These are phyloP conservation scores for Cyclostephanos invisitatus DNA, from an alignment of 108 stramenopile species.

Conservation along the genomic window DNA sequence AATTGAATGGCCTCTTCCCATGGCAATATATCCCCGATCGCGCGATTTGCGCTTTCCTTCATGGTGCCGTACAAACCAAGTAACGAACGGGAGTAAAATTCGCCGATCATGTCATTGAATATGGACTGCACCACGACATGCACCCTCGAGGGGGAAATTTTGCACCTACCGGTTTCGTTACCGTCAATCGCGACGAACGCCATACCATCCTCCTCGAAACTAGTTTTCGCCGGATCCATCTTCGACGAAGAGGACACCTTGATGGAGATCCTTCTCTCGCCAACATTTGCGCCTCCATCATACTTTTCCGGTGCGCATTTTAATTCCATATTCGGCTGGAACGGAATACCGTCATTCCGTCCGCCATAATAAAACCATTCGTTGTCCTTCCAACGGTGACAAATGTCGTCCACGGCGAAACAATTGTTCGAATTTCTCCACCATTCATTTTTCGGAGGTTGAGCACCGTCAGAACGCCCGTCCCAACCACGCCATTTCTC, in stretches of 20 bases:
- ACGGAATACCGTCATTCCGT: background rate
- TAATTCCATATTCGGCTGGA: conserved; percentile 47
- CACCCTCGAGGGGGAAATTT: conserved; percentile 31
- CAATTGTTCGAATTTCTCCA: conserved; percentile 30
- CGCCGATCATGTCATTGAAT: conserved; percentile 63
- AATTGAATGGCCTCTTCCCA: conserved; percentile 50
- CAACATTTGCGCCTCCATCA: conserved; percentile 28
- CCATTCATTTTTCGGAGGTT: conserved; percentile 10
- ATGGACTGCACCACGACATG: conserved; percentile 51
- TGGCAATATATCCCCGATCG: conserved; percentile 5
- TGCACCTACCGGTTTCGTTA: conserved; percentile 4
- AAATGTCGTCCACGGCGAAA: conserved; percentile 37
- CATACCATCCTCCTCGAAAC: background rate
- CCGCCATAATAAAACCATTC: conserved; percentile 38
- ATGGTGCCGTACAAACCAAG: conserved; percentile 28
- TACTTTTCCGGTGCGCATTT: conserved; percentile 34
- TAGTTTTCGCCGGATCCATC: background rate
- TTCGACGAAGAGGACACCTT: conserved; percentile 22
- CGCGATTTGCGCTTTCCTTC: conserved; percentile 5
- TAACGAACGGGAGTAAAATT: conserved; percentile 52
- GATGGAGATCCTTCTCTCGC: conserved; percentile 30
- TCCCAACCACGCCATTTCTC: conserved; percentile 6
- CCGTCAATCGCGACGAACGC: background rate
- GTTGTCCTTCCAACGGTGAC: conserved; percentile 19
- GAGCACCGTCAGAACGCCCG: background rate